Conservation (phyloP, 495 filamentous ascomycete species). For the Letharia columbiana region DNA sequence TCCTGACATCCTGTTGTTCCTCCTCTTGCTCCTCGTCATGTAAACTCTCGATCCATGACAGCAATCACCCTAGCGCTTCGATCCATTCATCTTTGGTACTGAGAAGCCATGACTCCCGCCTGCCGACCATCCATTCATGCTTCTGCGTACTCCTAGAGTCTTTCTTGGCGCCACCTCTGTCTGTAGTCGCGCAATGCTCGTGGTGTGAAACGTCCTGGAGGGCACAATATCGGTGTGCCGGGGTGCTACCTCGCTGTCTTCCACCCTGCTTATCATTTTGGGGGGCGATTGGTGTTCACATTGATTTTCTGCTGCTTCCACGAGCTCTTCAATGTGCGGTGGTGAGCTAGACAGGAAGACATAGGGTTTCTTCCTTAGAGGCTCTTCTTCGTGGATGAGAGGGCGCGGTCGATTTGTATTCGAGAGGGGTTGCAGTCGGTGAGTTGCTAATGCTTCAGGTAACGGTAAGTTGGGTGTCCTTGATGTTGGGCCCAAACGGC, state of each 20-base stretch:
- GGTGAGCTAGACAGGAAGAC: conserved; percentile 41
- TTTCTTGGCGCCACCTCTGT: conserved; percentile 31
- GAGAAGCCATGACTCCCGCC: conserved; percentile 22
- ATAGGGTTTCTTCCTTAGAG: conserved; percentile 26
- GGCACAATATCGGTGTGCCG: conserved; percentile 27
- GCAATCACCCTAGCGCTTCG: background rate
- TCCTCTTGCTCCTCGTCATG: background rate
- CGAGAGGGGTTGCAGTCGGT: conserved; percentile 24
- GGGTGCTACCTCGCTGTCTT: background rate
- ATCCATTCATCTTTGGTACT: conserved; percentile 12
- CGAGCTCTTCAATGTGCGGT: conserved; percentile 19
- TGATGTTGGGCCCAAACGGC: background rate
- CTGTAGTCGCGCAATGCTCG: conserved; percentile 39
- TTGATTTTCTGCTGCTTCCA: conserved; percentile 14
- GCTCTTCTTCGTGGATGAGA: conserved; percentile 6
- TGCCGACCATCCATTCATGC: conserved; percentile 48
- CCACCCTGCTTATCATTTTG: background rate
- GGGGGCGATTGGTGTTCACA: background rate
- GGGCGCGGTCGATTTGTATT: conserved; percentile 24
- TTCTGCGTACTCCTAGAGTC: conserved; percentile 52
- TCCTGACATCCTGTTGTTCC: background rate
- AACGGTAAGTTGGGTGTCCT: conserved; percentile 13
- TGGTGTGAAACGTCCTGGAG: conserved; percentile 44
- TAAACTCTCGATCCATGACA: background rate
- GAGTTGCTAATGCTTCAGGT: conserved; percentile 21